Evolutionary conservation across 129 eudicot species (phyloP).

Genomic region (Flaveria linearis): DNA sequence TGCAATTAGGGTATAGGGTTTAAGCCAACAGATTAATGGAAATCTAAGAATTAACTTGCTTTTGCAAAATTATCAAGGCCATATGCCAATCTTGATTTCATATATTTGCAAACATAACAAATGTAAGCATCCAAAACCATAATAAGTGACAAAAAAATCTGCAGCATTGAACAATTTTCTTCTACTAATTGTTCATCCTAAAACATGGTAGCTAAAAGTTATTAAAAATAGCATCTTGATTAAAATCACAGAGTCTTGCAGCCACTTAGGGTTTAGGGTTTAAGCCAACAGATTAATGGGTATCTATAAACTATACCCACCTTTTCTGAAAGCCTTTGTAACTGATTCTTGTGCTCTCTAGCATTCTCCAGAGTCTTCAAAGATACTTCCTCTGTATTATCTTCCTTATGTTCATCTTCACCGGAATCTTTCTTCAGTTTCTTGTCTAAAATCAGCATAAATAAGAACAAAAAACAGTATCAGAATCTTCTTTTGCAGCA

Average conservation of each 20-base stretch:
- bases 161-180: too few relatives aligned
- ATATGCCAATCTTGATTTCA: not conserved
- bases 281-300: not conserved
- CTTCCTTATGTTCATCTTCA: conserved; percentile 33
- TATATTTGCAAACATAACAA: not conserved
- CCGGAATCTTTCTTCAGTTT: conserved; percentile 28
- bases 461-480: not conserved
- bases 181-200: not conserved
- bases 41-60: not conserved
- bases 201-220: not conserved
- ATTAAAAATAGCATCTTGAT: not conserved
- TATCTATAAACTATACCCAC: conserved; percentile 21
- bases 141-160: not conserved
- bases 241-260: not conserved
- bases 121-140: not conserved
- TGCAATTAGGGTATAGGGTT: conserved; percentile 1
- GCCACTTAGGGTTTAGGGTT: conserved; percentile 9
- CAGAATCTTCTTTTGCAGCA: not conserved
- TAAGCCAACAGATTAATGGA: not conserved
- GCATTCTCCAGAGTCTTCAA: conserved; percentile 36
- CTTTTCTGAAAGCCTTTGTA: conserved; percentile 66
- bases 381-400: conserved; percentile 26
- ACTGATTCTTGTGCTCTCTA: conserved; percentile 48
- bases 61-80: not conserved
- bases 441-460: conserved; percentile 33